phyloP scores from a whole-genome alignment of 1,284 basidiomycete species.

The Heterobasidion parviporum region DNA sequence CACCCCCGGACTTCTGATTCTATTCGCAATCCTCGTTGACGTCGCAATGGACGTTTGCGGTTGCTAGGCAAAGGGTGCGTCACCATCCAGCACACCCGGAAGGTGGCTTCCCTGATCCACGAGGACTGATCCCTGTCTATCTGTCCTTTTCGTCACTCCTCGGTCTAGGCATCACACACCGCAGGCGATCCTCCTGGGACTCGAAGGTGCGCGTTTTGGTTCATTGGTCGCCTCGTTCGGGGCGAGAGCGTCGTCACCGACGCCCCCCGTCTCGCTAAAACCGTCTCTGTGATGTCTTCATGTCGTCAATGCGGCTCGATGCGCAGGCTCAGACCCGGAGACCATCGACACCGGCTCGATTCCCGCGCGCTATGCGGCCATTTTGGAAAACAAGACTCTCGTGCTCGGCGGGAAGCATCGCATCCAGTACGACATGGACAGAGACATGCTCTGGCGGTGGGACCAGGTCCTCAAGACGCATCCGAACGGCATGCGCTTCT shows the following conservation, averaged over 20 bases:
- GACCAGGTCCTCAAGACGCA: slow-evolving; percentile 75
- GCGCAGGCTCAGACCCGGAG: slow-evolving; percentile 67
- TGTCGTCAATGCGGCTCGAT: too few species aligned
- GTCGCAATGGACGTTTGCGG: slow-evolving; percentile 9
- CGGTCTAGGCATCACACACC: slow-evolving; percentile 81
- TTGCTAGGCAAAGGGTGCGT: slow-evolving; percentile 70
- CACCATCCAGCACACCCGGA: background rate
- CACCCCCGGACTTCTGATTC: background rate
- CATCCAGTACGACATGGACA: slow-evolving; percentile 80
- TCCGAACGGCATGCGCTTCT: slow-evolving; percentile 90
- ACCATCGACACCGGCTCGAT: slow-evolving; percentile 81
- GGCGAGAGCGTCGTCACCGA: too few species aligned
- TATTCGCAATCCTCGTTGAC: background rate
- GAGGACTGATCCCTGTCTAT: slow-evolving; percentile 2
- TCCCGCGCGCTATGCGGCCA: slow-evolving; percentile 63
- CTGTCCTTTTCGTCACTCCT: slow-evolving; percentile 3
- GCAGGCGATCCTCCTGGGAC: slow-evolving; percentile 84
- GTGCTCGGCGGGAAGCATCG: slow-evolving; percentile 65
- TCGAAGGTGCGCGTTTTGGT: slow-evolving; percentile 53
- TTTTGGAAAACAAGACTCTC: slow-evolving; percentile 59
- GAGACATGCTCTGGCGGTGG: slow-evolving; percentile 90
- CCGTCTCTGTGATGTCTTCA: too few species aligned
- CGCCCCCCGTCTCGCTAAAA: too few species aligned
- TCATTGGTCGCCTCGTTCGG: background rate
- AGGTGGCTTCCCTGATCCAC: slow-evolving; percentile 4